Evolutionary conservation across 495 filamentous ascomycete species (phyloP).

Genomic region (Pseudotulostoma volvatum): DNA sequence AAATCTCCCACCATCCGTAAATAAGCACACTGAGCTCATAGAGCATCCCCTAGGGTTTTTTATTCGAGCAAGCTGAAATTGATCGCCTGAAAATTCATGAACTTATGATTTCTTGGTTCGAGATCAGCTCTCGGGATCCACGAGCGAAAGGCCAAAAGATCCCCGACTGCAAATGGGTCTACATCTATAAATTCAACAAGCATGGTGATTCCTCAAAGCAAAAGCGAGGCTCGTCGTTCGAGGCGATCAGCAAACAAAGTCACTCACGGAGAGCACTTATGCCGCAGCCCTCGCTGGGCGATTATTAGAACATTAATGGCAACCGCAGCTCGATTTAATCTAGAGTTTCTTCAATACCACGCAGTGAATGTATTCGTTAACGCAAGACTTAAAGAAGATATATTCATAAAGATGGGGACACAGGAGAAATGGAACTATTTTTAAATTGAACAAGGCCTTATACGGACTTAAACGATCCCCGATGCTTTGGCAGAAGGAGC

Average conservation of each 20-base stretch:
- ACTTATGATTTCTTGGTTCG: neutral
- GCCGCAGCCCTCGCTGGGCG: slow-evolving; percentile 10
- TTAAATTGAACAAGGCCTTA: neutral
- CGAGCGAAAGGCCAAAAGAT: slow-evolving; percentile 1
- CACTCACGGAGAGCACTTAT: slow-evolving; percentile 4
- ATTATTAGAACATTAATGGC: slow-evolving; percentile 11
- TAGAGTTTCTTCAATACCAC: slow-evolving; percentile 8
- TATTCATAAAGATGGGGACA: neutral
- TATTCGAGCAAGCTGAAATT: neutral
- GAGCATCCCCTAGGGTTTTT: no score
- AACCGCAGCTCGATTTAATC: slow-evolving; percentile 6
- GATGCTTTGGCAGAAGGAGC: no score
- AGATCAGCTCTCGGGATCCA: neutral
- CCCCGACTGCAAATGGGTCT: slow-evolving; percentile 6
- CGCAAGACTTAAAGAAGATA: neutral
- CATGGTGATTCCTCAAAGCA: slow-evolving; percentile 10
- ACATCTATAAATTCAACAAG: slow-evolving; percentile 10
- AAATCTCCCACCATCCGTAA: no score
- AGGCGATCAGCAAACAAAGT: slow-evolving; percentile 12
- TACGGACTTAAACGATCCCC: no score
- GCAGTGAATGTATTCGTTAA: slow-evolving; percentile 4
- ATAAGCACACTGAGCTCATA: no score
- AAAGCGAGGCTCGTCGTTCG: slow-evolving; percentile 15
- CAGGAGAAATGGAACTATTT: neutral
- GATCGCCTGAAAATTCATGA: no score